Evolutionary conservation across 805 yeast species (phyloP), one percentile per base, ranked within the genome.

Genomic region (Pichia deserticola): DNA sequence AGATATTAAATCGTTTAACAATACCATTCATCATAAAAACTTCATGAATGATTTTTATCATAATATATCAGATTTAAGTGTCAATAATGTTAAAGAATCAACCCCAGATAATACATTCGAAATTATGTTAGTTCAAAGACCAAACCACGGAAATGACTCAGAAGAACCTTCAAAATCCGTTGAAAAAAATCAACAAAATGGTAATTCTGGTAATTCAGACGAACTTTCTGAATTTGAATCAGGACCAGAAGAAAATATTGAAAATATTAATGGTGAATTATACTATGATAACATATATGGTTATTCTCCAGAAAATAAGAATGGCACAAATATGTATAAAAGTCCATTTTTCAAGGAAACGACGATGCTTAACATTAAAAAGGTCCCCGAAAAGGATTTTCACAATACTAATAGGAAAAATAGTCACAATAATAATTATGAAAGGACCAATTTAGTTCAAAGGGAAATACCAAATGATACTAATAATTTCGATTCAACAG

Each of bases 401-500:
- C 27, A 39, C 28, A 15, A 15, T 9, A 5, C 20, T 20, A 20
- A 20, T 20, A 20, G 20, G 20, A 20, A 20, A 20, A 20, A 20
- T 20, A 20, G 20, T 20, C 20, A 20, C 20, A 20, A 20, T 20
- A 20, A 20, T 20, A 20, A 20, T 20, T 20, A 25, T 20, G 30
- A 34, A 41, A 36, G 34, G 28, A 11, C 34, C 5, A 20, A 12
- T 13, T 5, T 36, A 41, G 35, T 32, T 33, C 43, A 47, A 33
- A 37, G 46, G 11, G 39, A 38, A 2, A n/a, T 44, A 33, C 51
- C 51, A 35, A 48, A 43, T 10, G 42, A 44, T 20, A 6, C 11
- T 3, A 40, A 44, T 28, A 38, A 40, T 11, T 48, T 48, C 44
- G 45, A 39, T 34, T 27, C 46, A 15, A 40, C 39, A n/a, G 48